Base-by-base conservation (phyloP, 768 basidiomycete genomes). In the Glaciozyma antarctica region DNA sequence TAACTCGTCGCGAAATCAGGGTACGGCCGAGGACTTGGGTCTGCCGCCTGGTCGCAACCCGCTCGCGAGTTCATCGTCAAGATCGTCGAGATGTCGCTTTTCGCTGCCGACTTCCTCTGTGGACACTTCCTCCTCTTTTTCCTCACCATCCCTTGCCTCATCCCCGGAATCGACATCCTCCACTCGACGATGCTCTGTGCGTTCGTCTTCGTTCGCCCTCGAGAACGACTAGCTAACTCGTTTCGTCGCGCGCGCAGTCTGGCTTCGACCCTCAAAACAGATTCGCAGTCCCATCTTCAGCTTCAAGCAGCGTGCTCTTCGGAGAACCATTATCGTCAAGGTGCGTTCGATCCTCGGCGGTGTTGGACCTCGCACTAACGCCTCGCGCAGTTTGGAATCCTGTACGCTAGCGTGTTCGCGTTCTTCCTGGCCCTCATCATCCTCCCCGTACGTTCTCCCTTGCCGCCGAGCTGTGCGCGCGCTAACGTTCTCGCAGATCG, bases 61-160 rank as follows among this genome's bases (percentile, higher is more conserved):
- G 90, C 88, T 34, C 87, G 95, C 75, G 95, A 98, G 80, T 97
- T 90, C 73, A 79, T 97, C 69, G 94, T 98, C 79, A 99, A 99
- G 82, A 88, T 92, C 67, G 90, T 98, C 72, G 95, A 98, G 78
- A 80, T 98, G 76, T 89, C 89, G 52, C 76, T 98, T 26, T 98
- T 94, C 88, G 88, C 89, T 71, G 92, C 89, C 24, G 95, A 98
- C 78, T 86, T 98, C 71, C 81, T 97, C 26, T 51, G 49, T 19
- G 62, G 72, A 38, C 74, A 73, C 63, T 75, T 97, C 74, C 81
- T 98, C 52, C 80, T 97, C 66, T 89, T 97, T 81, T 83, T 97
- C 81, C 77, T 98, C 73, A 88, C 90, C 7, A 87, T 88, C 8
- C 90, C 92, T 12, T 84, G 88, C 71, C 75, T 94, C 72, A 81